Base-by-base conservation (phyloP, 2,329 filamentous ascomycete species). In the Cladosporium sp. region DNA sequence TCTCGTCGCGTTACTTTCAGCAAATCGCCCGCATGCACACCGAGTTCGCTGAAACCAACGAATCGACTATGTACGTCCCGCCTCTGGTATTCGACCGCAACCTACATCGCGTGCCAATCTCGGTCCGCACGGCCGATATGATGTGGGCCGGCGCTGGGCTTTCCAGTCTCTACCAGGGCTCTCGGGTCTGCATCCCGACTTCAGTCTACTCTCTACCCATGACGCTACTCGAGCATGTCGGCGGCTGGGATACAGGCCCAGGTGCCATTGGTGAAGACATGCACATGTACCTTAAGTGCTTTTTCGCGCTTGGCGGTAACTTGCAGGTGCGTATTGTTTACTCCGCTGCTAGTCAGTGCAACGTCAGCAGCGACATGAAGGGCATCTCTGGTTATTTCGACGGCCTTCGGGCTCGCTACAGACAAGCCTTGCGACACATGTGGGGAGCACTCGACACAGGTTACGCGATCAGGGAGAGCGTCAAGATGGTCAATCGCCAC, bases 201-300 rank as follows among this genome's bases (percentile, higher is more conserved):
- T 92, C 90, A 0, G 90, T 92, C 38, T 92, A 92, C 74, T 91
- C 89, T 5, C 76, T 92, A 0, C 87, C 89, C 1, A 83, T 92
- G 49, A 83, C 86, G 55, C 79, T 92, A 18, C 85, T 89, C 49
- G 88, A 91, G 71, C 83, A 86, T 32, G 89, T 91, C 34, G 88
- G 88, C 11, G 90, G 90, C 30, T 92, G 89, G 90, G 90, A 92
- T 74, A 86, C 86, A 64, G 88, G 86, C 61, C 83, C 86, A 1
- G 89, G 90, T 68, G 89, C 90, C 24, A 92, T 92, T 70, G 90
- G 90, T 52, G 90, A 92, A 77, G 90, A 92, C 73, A 78, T 92
- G 73, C 90, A 92, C 79, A 92, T 92, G 90, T 90, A 90, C 74
- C 82, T 92, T 68, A 92, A 92, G 81, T 91, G 88, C 76, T 92